Evolutionary conservation across 306 rosid genomes (phyloP), one percentile per base, ranked within the genome.

Genomic region (Begonia fuchsioides): DNA sequence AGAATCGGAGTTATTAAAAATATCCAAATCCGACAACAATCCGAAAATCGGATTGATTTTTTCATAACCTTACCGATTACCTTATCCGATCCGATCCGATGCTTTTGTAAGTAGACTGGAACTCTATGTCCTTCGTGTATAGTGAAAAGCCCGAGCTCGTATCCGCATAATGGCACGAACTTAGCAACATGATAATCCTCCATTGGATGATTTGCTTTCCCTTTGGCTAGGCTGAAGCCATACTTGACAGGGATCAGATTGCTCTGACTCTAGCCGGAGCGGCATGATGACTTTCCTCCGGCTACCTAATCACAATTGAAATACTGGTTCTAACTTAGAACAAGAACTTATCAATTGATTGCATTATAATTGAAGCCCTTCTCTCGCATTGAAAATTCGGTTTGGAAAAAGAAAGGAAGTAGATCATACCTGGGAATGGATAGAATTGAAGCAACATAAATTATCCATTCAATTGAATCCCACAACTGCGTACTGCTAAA

Each of bases 181-280:
- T 85, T 76, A 11, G 95, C 87, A 9, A 85, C 93, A 16, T 81
- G 93, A 62, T 62, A 82, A 67, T 86, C 96, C 65, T 86, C 93
- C 93, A 86, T 86, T 32, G 96, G 83, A 59, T 86, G 96, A 57
- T 74, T 79, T 57, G 93, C 90, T 74, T 74, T 86, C 58, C 96
- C 96, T 80, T 82, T 68, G 43, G 82, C 93, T 8, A 86, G 72
- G 70, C 83, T 74, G 58, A 76, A 86, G 14, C 96, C 96, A 86
- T 78, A 86, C 72, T 71, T 86, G 56, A 67, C 86, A 11, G 81
- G 44, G 62, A 59, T 47, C 64, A 62, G 72, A 59, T 70, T 64
- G 68, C 90, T 73, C 76, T 69, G 72, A 49, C 96, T 93, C 68
- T 76, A 81, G 51, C 96, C 93, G 2, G 86, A 74, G 86, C 73